These are phyloP conservation scores for Debaryomyces subglobosus DNA, from an alignment of 1,139 yeast species.

Conservation along the genomic window DNA sequence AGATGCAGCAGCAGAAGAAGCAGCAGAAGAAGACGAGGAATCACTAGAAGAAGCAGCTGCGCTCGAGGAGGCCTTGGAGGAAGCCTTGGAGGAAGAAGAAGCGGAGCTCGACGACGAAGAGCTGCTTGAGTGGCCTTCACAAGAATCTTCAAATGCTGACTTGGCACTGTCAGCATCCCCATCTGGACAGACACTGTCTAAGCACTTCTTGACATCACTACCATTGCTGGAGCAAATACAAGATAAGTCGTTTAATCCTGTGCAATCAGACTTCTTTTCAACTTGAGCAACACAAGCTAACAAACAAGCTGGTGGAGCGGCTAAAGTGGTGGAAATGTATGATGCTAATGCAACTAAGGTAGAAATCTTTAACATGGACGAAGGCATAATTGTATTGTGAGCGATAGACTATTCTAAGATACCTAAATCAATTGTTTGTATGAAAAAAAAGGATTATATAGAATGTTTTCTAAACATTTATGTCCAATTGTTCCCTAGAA, in stretches of 20 bases:
- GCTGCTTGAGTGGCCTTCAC: constrained; percentile 40
- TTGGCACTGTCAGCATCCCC: constrained; percentile 60
- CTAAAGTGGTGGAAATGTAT: constrained; percentile 52
- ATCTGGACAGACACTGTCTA: constrained; percentile 66
- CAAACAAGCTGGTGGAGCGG: constrained; percentile 88
- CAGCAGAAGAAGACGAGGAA: constrained; percentile 8
- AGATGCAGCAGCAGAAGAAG: constrained; percentile 11
- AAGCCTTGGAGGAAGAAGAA: constrained; percentile 8
- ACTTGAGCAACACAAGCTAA: constrained; percentile 84
- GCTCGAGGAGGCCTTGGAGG: constrained; percentile 2
- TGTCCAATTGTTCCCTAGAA: constrained; percentile 7
- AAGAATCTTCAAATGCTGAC: constrained; percentile 56
- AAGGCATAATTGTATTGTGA: constrained; percentile 10
- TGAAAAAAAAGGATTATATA: background rate
- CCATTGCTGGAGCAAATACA: constrained; percentile 67
- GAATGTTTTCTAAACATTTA: constrained; percentile 2
- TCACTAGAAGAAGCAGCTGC: background rate
- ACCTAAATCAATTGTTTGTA: constrained; percentile 3
- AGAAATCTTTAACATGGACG: constrained; percentile 34
- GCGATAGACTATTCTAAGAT: constrained; percentile 10
- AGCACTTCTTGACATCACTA: constrained; percentile 57
- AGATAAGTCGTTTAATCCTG: constrained; percentile 58
- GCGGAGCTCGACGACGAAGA: constrained; percentile 9
- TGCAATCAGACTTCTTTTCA: constrained; percentile 55
- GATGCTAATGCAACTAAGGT: constrained; percentile 55